These are phyloP conservation scores for Jasminum sambac DNA, from an alignment of 257 asterid genomes.

Conservation along the genomic window DNA sequence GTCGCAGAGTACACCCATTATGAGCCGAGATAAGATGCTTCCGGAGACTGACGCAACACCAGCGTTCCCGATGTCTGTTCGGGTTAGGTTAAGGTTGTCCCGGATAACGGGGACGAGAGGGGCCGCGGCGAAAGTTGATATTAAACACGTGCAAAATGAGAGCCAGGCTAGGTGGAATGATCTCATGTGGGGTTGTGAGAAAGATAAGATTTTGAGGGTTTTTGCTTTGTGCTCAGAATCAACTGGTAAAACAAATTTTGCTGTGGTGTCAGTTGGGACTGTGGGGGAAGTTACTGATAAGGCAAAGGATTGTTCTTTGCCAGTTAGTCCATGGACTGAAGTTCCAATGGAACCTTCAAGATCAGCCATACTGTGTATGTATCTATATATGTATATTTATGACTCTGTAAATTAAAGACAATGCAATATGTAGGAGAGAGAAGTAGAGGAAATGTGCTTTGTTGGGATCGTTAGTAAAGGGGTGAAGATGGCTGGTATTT, in stretches of 20 bases:
- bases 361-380: not conserved
- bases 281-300: not conserved
- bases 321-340: not conserved
- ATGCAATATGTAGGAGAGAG: not conserved
- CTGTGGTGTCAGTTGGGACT: not conserved
- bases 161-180: constrained; percentile 50
- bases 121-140: constrained; percentile 47
- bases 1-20: constrained; percentile 49
- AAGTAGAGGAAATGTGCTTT: not conserved
- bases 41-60: constrained; percentile 48
- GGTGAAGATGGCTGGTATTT: not conserved
- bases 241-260: constrained; percentile 28
- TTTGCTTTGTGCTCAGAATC: constrained; percentile 44
- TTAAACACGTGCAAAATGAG: constrained; percentile 44
- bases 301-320: not conserved
- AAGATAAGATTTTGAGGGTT: constrained; percentile 35
- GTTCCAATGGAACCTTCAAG: not conserved
- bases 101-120: constrained; percentile 48
- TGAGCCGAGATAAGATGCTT: constrained; percentile 46
- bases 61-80: constrained; percentile 44
- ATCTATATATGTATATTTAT: not conserved
- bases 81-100: constrained; percentile 37
- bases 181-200: constrained; percentile 46
- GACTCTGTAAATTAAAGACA: not conserved
- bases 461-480: not conserved